phyloP scores from a whole-genome alignment of 169 alveolate genomes.

The Cytauxzoon felis region DNA sequence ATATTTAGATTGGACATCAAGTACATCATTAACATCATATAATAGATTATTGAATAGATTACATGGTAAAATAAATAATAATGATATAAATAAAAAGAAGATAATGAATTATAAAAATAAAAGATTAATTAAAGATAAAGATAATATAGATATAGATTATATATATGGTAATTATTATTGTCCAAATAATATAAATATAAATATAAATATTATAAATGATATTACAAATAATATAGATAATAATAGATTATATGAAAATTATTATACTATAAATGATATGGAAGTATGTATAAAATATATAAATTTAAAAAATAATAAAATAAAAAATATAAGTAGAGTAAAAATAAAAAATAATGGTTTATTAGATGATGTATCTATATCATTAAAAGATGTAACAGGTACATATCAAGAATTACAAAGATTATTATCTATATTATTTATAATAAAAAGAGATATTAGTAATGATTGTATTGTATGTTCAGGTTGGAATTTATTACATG shows the following conservation, averaged over 20 bases:
- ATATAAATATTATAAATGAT: no score
- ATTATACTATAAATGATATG: neutral
- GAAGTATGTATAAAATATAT: neutral
- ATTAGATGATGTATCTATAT: no score
- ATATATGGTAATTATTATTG: slow-evolving; percentile 51
- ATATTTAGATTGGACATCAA: slow-evolving; percentile 39
- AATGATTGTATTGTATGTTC: slow-evolving; percentile 32
- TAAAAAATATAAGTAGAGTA: no score
- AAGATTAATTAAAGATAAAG: neutral
- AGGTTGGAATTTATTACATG: slow-evolving; percentile 58
- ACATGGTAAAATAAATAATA: neutral
- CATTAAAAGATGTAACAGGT: neutral
- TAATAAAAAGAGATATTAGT: slow-evolving; percentile 37
- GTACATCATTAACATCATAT: slow-evolving; percentile 13
- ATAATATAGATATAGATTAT: slow-evolving; percentile 19
- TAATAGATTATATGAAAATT: neutral
- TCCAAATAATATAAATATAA: neutral
- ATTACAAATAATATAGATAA: neutral
- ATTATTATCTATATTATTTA: slow-evolving; percentile 18
- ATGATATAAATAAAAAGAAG: slow-evolving; percentile 1
- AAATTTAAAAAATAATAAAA: no score
- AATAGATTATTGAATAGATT: neutral
- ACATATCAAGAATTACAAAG: slow-evolving; percentile 9
- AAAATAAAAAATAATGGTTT: no score
- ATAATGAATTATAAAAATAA: neutral